Base-by-base conservation (phyloP, 768 basidiomycete genomes). In the Pilatotrama ljubarskyi region DNA sequence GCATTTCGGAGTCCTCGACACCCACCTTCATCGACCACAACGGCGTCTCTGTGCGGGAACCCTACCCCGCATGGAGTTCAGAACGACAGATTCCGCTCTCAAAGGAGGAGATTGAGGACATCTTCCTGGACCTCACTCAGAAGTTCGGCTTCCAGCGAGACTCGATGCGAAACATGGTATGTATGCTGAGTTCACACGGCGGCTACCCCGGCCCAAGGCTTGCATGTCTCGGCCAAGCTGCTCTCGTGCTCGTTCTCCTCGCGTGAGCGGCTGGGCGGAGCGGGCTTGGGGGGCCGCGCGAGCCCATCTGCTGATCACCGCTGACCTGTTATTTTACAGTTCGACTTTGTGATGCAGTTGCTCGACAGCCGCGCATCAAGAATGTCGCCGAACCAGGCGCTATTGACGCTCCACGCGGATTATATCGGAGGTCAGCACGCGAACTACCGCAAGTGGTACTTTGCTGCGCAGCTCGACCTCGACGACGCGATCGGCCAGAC, bases 381-480 rank as follows among this genome's bases (percentile, higher is more conserved):
- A 43, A 98, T 98, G 96, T 88, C 93, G 0, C 95, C 97, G 10
- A 91, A 93, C 70, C 93, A 96, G 71, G 97, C 97, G 0, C 79
- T 98, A 22, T 80, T 97, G 55, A 98, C 95, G 0, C 82, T 99
- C 2, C 97, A 99, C 68, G 97, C 96, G 58, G 97, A 98, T 73
- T 99, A 98, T 75, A 98, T 99, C 67, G 97, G 97, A 20, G 97
- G 97, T 3, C 91, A 96, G 73, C 90, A 98, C 69, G 93, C 97
- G 50, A 98, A 98, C 78, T 98, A 98, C 77, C 91, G 97, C 62
- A 98, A 98, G 77, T 98, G 97, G 97, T 99, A 99, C 78, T 99
- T 98, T 74, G 97, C 96, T 26, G 95, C 96, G 18, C 97, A 99
- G 74, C 86, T 99, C 60, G 96, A 98, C 73, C 88, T 98, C 42